Evolutionary conservation across 805 yeast genomes (phyloP).

Genomic region (Ogataea zsoltii): DNA sequence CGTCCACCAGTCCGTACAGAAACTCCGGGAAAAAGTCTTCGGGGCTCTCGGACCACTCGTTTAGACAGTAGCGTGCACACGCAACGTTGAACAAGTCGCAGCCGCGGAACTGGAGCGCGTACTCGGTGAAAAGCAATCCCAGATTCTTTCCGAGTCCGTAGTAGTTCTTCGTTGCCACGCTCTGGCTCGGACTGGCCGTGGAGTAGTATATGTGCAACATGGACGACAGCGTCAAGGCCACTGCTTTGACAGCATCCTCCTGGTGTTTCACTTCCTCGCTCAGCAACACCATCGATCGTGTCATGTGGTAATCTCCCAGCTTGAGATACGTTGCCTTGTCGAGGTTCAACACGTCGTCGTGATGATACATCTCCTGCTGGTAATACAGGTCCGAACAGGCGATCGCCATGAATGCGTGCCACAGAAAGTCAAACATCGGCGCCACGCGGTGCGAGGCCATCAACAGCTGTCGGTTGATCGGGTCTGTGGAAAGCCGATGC

Average conservation of each 20-base stretch:
- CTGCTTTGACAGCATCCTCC: slow-evolving; percentile 16
- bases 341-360: slow-evolving; percentile 22
- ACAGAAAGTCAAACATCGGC: slow-evolving; percentile 19
- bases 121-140: slow-evolving; percentile 21
- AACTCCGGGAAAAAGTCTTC: slow-evolving; percentile 26
- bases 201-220: slow-evolving; percentile 25
- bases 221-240: slow-evolving; percentile 20
- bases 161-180: slow-evolving; percentile 19
- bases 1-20: slow-evolving; percentile 22
- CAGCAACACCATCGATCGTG: slow-evolving; percentile 23
- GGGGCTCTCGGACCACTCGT: slow-evolving; percentile 20
- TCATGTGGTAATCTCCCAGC: slow-evolving; percentile 25
- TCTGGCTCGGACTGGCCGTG: slow-evolving; percentile 22
- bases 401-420: slow-evolving; percentile 24
- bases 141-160: slow-evolving; percentile 21
- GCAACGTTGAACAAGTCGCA: slow-evolving; percentile 19
- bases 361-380: slow-evolving; percentile 22
- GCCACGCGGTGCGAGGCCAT: slow-evolving; percentile 9
- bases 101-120: slow-evolving; percentile 11
- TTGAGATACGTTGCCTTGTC: slow-evolving; percentile 17
- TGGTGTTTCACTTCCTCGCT: slow-evolving; percentile 19
- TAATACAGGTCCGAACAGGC: slow-evolving; percentile 23
- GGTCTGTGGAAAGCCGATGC: slow-evolving; percentile 19
- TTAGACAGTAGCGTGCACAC: slow-evolving; percentile 25
- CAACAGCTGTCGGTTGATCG: slow-evolving; percentile 15